Evolutionary conservation across 1,139 yeast species (phyloP).

Genomic region (Blastobotrys petasosporus): DNA sequence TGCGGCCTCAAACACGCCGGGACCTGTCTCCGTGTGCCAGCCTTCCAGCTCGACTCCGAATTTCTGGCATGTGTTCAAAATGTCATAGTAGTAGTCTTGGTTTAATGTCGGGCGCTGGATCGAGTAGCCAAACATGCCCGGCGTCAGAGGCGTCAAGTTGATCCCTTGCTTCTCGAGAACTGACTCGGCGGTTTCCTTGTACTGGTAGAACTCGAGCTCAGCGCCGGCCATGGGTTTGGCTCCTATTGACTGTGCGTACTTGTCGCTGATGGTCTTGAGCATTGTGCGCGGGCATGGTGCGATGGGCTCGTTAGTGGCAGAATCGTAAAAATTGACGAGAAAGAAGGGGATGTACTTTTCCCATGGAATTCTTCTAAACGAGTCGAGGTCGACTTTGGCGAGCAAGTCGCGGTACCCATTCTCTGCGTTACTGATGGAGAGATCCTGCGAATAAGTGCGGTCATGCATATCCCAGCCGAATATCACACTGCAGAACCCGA

Average conservation of each 20-base stretch:
- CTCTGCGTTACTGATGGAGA: constrained; percentile 28
- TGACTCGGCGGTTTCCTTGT: constrained; percentile 29
- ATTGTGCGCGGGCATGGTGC: constrained; percentile 34
- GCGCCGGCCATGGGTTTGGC: constrained; percentile 32
- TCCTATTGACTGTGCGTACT: constrained; percentile 13
- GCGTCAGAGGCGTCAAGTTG: constrained; percentile 30
- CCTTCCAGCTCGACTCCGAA: constrained; percentile 33
- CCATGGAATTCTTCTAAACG: constrained; percentile 32
- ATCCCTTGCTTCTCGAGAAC: constrained; percentile 27
- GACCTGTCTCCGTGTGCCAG: constrained; percentile 38
- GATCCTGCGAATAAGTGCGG: constrained; percentile 27
- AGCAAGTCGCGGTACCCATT: constrained; percentile 34
- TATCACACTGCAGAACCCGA: constrained; percentile 34
- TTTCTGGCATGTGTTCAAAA: constrained; percentile 24
- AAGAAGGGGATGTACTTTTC: constrained; percentile 31
- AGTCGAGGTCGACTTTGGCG: constrained; percentile 29
- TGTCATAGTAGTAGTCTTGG: constrained; percentile 30
- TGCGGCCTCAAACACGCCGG: constrained; percentile 38
- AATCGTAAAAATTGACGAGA: constrained; percentile 28
- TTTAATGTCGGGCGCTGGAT: constrained; percentile 31
- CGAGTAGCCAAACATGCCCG: constrained; percentile 37
- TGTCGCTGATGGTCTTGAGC: constrained; percentile 22
- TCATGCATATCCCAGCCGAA: constrained; percentile 39
- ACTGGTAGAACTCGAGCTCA: constrained; percentile 36
- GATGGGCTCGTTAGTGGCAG: constrained; percentile 25